These are phyloP conservation scores for Wickerhamomyces bovis DNA, from an alignment of 805 yeast genomes.

Conservation along the genomic window DNA sequence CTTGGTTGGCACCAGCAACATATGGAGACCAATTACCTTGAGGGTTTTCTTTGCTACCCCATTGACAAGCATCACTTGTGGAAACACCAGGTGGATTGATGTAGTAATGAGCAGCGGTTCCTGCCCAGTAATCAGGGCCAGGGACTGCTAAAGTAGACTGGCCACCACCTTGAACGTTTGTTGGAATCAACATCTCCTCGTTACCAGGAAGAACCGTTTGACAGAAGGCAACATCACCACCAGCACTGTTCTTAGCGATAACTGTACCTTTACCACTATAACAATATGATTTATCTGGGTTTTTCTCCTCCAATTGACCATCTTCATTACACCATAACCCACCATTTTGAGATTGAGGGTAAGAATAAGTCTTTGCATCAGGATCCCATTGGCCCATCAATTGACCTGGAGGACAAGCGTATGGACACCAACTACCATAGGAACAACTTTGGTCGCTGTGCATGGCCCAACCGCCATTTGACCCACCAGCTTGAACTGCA, in stretches of 20 bases:
- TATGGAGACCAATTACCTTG: slow-evolving; percentile 92
- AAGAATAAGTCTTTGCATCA: slow-evolving; percentile 58
- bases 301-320: slow-evolving; percentile 63
- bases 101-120: slow-evolving; percentile 83
- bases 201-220: slow-evolving; percentile 93
- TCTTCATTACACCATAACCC: slow-evolving; percentile 72
- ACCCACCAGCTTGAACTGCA: slow-evolving; percentile 49
- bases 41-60: slow-evolving; percentile 70
- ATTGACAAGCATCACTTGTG: slow-evolving; percentile 68
- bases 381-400: slow-evolving; percentile 89
- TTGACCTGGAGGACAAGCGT: slow-evolving; percentile 87
- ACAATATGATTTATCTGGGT: slow-evolving; percentile 55
- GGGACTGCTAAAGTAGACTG: slow-evolving; percentile 73
- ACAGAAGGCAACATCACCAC: slow-evolving; percentile 69
- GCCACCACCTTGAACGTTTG: slow-evolving; percentile 47
- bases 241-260: slow-evolving; percentile 50
- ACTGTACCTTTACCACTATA: slow-evolving; percentile 74
- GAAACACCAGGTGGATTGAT: slow-evolving; percentile 80
- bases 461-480: slow-evolving; percentile 85
- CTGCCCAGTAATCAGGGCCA: slow-evolving; percentile 76
- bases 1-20: slow-evolving; percentile 88
- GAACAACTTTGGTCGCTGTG: slow-evolving; percentile 67
- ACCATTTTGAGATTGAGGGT: slow-evolving; percentile 77
- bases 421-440: slow-evolving; percentile 81
- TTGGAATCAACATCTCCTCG: slow-evolving; percentile 91